A percentile compares a stretch with the other conserved stretches of the same genome.
Evolutionary conservation across 2,329 filamentous ascomycete species (phyloP).

Genomic region (Cercospora zeina): DNA sequence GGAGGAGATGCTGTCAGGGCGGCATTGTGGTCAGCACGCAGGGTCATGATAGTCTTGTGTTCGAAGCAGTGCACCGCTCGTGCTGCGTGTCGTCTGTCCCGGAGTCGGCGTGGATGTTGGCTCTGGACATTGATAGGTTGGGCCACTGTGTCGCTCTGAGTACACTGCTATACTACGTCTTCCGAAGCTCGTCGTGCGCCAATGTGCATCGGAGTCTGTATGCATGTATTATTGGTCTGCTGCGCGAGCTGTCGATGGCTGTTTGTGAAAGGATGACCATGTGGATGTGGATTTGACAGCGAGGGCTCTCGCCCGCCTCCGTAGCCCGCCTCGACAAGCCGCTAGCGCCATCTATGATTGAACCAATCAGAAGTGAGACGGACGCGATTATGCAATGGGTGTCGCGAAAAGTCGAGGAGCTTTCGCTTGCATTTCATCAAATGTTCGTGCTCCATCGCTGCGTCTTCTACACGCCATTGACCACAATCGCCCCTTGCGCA

Average conservation of each 20-base stretch:
- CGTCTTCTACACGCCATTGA: conserved; percentile 1
- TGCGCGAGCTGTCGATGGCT: neutral
- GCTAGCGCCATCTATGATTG: neutral
- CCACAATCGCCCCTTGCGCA: neutral
- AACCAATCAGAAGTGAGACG: neutral
- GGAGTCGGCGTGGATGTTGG: no score
- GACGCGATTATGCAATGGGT: neutral
- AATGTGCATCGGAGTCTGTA: neutral
- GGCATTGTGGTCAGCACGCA: neutral
- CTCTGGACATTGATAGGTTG: no score
- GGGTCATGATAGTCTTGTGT: neutral
- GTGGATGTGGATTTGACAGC: conserved; percentile 7
- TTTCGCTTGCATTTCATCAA: conserved; percentile 2
- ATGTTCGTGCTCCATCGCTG: conserved; percentile 21
- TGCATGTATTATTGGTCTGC: neutral
- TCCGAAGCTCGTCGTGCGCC: neutral
- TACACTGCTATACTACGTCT: neutral
- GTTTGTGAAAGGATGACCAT: neutral
- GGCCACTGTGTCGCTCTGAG: neutral
- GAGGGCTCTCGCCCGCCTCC: conserved; percentile 11
- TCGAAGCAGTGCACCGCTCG: no score
- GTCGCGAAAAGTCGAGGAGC: conserved; percentile 8
- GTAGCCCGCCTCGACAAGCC: conserved; percentile 8
- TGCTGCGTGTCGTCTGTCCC: no score
- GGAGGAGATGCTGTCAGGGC: neutral